Conservation (phyloP, 495 filamentous ascomycete species). For the Aspergillus saccharolyticus region DNA sequence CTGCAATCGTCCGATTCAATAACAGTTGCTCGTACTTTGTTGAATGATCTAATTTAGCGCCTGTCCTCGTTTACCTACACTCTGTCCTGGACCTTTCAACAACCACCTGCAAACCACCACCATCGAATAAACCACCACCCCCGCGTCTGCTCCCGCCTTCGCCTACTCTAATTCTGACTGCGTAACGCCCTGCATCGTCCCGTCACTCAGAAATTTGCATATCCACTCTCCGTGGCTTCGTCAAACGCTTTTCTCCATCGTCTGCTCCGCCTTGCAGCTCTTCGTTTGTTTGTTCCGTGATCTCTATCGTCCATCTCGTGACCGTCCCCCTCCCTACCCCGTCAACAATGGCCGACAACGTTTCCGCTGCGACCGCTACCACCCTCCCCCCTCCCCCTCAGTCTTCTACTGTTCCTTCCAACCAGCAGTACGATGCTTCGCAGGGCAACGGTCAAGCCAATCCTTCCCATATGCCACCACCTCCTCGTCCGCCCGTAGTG, state of each 20-base stretch:
- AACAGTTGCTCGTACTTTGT: conserved; percentile 7
- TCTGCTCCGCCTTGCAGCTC: conserved; percentile 16
- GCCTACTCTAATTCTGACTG: conserved; percentile 21
- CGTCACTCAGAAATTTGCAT: conserved; percentile 21
- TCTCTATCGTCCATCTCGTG: conserved; percentile 18
- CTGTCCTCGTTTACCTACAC: conserved; percentile 5
- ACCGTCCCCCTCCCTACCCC: not conserved
- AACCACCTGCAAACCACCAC: not conserved
- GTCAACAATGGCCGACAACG: conserved; percentile 63
- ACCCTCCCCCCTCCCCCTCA: conserved; percentile 62
- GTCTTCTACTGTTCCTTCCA: conserved; percentile 61
- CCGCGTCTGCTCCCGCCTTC: conserved; percentile 24
- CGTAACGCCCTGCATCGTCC: conserved; percentile 27
- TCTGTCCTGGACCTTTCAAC: conserved; percentile 11
- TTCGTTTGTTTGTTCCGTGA: conserved; percentile 18
- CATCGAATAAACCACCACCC: not conserved
- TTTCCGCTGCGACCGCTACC: conserved; percentile 46
- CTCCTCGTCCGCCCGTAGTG: conserved; percentile 78
- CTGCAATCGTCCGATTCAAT: conserved; percentile 11
- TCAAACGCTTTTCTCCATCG: conserved; percentile 14
- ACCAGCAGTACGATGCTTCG: conserved; percentile 63
- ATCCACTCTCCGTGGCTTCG: conserved; percentile 14
- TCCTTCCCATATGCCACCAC: conserved; percentile 83
- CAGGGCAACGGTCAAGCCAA: conserved; percentile 57
- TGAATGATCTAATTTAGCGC: conserved; percentile 7